Conservation (phyloP, 768 basidiomycete species). For the Pisolithus sp. region DNA sequence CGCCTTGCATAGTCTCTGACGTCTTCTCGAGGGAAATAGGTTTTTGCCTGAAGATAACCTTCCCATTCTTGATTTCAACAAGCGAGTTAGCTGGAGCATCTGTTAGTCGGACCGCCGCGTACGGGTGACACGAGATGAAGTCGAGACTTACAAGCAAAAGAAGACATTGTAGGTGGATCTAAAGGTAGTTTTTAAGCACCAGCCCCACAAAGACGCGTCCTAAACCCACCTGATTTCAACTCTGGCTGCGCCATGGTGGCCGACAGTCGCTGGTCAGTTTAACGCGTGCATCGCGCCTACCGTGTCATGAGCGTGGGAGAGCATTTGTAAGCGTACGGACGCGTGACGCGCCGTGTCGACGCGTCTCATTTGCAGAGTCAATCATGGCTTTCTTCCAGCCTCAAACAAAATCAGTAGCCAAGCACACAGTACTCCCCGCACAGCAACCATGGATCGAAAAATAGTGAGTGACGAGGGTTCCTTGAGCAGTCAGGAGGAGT, state of each 20-base stretch:
- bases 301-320: slow-evolving; percentile 25
- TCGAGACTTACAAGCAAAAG: slow-evolving; percentile 13
- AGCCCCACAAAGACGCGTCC: slow-evolving; percentile 1
- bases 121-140: background rate
- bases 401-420: slow-evolving; percentile 34
- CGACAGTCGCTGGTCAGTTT: background rate
- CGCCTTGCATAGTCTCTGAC: slow-evolving; percentile 79
- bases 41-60: slow-evolving; percentile 72
- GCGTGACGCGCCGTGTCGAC: slow-evolving; percentile 33
- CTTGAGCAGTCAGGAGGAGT: background rate
- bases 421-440: slow-evolving; percentile 47
- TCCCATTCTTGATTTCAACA: slow-evolving; percentile 71
- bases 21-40: slow-evolving; percentile 66
- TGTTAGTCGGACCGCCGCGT: slow-evolving; percentile 22
- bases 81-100: slow-evolving; percentile 34
- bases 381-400: slow-evolving; percentile 65
- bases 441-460: slow-evolving; percentile 98
- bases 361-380: slow-evolving; percentile 13
- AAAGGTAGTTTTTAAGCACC: background rate
- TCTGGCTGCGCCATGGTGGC: slow-evolving; percentile 17
- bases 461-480: slow-evolving; percentile 57
- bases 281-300: slow-evolving; percentile 12
- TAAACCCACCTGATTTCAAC: slow-evolving; percentile 13
- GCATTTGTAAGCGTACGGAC: slow-evolving; percentile 17
- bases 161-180: slow-evolving; percentile 11